Evolutionary conservation across 495 filamentous ascomycete genomes (phyloP).

Genomic region (Penicillium steckii): DNA sequence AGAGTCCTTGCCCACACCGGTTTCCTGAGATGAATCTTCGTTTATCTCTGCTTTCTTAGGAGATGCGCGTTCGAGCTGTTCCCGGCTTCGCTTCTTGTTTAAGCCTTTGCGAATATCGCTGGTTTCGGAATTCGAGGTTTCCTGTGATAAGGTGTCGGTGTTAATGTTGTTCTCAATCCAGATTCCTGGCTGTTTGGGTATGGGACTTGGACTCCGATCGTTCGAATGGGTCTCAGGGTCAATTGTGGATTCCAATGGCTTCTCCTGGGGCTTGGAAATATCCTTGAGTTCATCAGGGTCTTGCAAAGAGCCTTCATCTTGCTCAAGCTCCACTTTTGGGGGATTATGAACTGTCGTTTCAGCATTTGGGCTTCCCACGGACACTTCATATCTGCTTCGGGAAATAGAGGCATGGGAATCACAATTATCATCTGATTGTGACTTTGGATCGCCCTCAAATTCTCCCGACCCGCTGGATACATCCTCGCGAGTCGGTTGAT

Average conservation of each 20-base stretch:
- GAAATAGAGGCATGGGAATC: not conserved
- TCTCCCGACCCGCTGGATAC: not conserved
- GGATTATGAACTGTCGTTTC: not conserved
- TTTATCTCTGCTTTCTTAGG: constrained; percentile 15
- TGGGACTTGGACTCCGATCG: not conserved
- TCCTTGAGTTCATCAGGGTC: not conserved
- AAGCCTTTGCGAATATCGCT: constrained; percentile 17
- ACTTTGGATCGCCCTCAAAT: not conserved
- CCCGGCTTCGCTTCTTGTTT: constrained; percentile 53
- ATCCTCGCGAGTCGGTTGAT: not conserved
- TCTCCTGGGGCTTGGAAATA: not conserved
- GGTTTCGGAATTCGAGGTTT: constrained; percentile 1
- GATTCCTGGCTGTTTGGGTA: not conserved
- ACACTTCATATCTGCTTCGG: not conserved
- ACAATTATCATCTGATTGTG: not conserved
- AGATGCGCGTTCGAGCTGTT: constrained; percentile 48
- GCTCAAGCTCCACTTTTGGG: not conserved
- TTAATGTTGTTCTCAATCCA: constrained; percentile 13
- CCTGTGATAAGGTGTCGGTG: constrained; percentile 13
- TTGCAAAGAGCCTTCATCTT: not conserved
- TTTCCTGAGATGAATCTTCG: not conserved
- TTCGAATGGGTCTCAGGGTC: not conserved
- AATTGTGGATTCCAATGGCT: not conserved
- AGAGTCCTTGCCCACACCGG: not conserved
- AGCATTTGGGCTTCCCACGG: not conserved